phyloP scores from a whole-genome alignment of 169 alveolate genomes.

The Miamiensis avidus region DNA sequence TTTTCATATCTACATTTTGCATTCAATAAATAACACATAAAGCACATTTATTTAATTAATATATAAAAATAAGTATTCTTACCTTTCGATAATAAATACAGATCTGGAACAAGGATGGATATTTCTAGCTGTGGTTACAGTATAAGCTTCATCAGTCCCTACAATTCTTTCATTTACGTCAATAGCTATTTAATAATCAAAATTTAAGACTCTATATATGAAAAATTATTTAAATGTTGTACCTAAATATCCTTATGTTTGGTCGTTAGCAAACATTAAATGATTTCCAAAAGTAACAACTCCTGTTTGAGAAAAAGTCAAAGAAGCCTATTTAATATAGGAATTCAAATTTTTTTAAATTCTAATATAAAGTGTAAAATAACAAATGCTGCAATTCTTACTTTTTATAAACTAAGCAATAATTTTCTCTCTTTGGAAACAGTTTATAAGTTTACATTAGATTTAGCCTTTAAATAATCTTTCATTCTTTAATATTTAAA shows the following conservation, averaged over 20 bases:
- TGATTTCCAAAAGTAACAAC: conserved; percentile 27
- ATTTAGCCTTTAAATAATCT: conserved; percentile 26
- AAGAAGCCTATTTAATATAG: conserved; percentile 29
- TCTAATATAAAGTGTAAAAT: too few relatives aligned
- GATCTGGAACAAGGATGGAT: conserved; percentile 41
- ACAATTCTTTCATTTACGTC: conserved; percentile 9
- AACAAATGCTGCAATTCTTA: too few relatives aligned
- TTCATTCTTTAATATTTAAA: conserved; percentile 7
- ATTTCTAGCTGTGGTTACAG: conserved; percentile 24
- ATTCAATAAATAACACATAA: background rate
- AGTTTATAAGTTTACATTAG: conserved; percentile 20
- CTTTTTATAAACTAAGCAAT: background rate
- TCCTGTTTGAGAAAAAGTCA: conserved; percentile 7
- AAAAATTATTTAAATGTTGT: too few relatives aligned
- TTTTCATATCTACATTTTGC: conserved; percentile 18
- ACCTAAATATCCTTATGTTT: conserved; percentile 22
- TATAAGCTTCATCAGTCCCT: conserved; percentile 38
- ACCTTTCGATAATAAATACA: conserved; percentile 32
- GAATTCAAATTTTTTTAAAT: background rate
- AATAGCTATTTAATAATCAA: background rate
- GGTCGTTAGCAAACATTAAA: conserved; percentile 21
- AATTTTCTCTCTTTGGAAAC: conserved; percentile 8
- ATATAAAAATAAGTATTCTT: too few relatives aligned
- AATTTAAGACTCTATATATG: too few relatives aligned
- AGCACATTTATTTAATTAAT: background rate